Percentiles rank a stretch among this genome's conserved stretches.
Conservation (phyloP, 176 grass and related monocot genomes). For the Oropetium thomaeum region DNA sequence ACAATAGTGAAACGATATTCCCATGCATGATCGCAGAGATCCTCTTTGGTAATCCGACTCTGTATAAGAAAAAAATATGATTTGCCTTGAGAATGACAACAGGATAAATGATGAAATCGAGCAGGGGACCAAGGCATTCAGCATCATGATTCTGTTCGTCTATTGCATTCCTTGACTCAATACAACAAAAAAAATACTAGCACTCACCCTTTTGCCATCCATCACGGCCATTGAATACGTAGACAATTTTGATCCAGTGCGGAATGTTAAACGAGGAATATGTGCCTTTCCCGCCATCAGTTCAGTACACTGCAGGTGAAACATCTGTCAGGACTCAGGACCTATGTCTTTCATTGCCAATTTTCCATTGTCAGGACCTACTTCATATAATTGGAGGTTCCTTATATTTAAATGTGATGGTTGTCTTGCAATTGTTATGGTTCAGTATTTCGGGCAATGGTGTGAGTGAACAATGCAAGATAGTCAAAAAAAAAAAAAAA, state of each 20-base stretch:
- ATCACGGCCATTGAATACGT: constrained; percentile 79
- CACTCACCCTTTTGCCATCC: constrained; percentile 80
- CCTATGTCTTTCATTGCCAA: constrained; percentile 19
- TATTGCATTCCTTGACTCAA: constrained; percentile 7
- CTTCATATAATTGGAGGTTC: neutral
- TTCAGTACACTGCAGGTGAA: constrained; percentile 59
- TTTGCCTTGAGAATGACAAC: neutral
- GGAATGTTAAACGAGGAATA: constrained; percentile 52
- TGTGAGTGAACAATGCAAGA: neutral
- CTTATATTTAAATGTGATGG: neutral
- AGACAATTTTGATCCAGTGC: constrained; percentile 55
- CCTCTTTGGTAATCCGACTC: constrained; percentile 78
- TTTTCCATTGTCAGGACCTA: neutral
- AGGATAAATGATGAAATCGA: constrained; percentile 28
- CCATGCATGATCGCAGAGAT: constrained; percentile 87
- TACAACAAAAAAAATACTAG: constrained; percentile 4
- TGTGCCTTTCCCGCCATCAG: constrained; percentile 74
- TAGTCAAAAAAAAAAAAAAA: neutral
- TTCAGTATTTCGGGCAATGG: neutral
- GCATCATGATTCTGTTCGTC: neutral
- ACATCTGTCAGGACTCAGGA: constrained; percentile 23
- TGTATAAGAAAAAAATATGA: constrained; percentile 38
- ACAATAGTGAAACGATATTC: constrained; percentile 80
- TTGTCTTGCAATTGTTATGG: neutral
- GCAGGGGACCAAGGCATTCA: neutral